A percentile compares a stretch with the other conserved stretches of the same genome.
Conservation (phyloP, 2,329 filamentous ascomycete species). For the Pyricularia pennisetigena region DNA sequence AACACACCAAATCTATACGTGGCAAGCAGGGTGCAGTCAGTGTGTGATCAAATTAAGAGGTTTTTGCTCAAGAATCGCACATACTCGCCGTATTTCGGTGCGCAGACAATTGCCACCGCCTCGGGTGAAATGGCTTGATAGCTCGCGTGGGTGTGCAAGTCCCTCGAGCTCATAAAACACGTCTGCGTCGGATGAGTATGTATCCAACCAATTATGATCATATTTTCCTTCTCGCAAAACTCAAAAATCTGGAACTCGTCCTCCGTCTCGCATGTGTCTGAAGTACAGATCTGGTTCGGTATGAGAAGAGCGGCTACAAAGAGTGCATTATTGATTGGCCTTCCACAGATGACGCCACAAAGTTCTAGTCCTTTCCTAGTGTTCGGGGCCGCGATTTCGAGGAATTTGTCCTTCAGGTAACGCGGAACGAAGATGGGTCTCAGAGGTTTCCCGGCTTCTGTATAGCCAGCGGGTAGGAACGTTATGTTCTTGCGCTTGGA, state of each 20-base stretch:
- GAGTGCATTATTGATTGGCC: slow-evolving; percentile 82
- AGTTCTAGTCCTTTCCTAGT: slow-evolving; percentile 81
- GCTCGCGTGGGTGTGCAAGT: slow-evolving; percentile 85
- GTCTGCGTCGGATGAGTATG: slow-evolving; percentile 95
- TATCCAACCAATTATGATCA: slow-evolving; percentile 91
- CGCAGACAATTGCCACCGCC: slow-evolving; percentile 93
- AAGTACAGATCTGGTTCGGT: slow-evolving; percentile 80
- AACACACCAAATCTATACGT: slow-evolving; percentile 72
- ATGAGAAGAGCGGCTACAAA: slow-evolving; percentile 86
- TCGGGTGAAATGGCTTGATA: slow-evolving; percentile 97
- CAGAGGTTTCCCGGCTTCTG: slow-evolving; percentile 81
- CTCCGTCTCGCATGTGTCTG: slow-evolving; percentile 89
- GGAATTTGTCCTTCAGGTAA: slow-evolving; percentile 62
- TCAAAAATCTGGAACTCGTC: slow-evolving; percentile 81
- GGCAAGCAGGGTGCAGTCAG: neutral
- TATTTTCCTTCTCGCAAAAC: slow-evolving; percentile 74
- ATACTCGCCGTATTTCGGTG: slow-evolving; percentile 69
- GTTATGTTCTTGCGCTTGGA: slow-evolving; percentile 43
- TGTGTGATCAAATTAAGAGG: neutral
- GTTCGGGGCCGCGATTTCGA: slow-evolving; percentile 64
- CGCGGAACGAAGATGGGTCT: slow-evolving; percentile 81
- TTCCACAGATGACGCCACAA: slow-evolving; percentile 88
- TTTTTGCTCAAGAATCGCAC: slow-evolving; percentile 18
- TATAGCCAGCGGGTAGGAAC: slow-evolving; percentile 75
- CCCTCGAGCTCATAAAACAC: slow-evolving; percentile 93